phyloP scores from a whole-genome alignment of 2,329 filamentous ascomycete genomes.

The Phoma herbarum region DNA sequence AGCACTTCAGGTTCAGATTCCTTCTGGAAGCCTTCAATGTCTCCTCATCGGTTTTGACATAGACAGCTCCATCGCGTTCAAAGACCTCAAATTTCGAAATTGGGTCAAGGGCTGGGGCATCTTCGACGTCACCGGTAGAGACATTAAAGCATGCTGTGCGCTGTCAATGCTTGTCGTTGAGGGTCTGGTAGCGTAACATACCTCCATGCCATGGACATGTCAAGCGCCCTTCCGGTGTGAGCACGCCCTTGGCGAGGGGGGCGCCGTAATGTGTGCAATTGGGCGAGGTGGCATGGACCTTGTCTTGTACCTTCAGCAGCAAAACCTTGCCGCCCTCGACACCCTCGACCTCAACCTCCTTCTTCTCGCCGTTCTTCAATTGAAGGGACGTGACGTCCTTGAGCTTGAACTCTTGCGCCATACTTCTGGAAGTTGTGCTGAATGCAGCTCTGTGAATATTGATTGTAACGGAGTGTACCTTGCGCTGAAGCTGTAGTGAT shows the following conservation, averaged over 20 bases:
- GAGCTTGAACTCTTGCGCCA: slow-evolving; percentile 66
- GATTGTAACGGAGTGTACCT: slow-evolving; percentile 24
- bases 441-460: slow-evolving; percentile 35
- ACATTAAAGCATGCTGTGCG: slow-evolving; percentile 86
- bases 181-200: slow-evolving; percentile 50
- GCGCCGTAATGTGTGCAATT: slow-evolving; percentile 94
- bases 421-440: slow-evolving; percentile 43
- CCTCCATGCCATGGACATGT: slow-evolving; percentile 98
- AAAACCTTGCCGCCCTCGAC: slow-evolving; percentile 87
- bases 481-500: slow-evolving; percentile 27
- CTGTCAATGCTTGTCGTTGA: slow-evolving; percentile 1
- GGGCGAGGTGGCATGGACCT: slow-evolving; percentile 79
- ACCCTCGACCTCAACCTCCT: slow-evolving; percentile 90
- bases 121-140: slow-evolving; percentile 89
- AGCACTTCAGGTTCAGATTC: slow-evolving; percentile 77
- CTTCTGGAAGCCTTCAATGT: slow-evolving; percentile 79
- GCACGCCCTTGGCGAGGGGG: slow-evolving; percentile 83
- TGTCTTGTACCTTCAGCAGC: slow-evolving; percentile 78
- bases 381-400: slow-evolving; percentile 79
- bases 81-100: slow-evolving; percentile 81
- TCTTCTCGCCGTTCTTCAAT: slow-evolving; percentile 81
- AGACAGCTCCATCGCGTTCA: slow-evolving; percentile 84
- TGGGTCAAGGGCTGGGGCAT: slow-evolving; percentile 89
- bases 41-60: slow-evolving; percentile 80
- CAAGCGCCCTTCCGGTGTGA: slow-evolving; percentile 81